Evolutionary conservation across 768 basidiomycete species (phyloP), one percentile per base, ranked within the genome.

Genomic region (Rubroboletus pulcherrimus): DNA sequence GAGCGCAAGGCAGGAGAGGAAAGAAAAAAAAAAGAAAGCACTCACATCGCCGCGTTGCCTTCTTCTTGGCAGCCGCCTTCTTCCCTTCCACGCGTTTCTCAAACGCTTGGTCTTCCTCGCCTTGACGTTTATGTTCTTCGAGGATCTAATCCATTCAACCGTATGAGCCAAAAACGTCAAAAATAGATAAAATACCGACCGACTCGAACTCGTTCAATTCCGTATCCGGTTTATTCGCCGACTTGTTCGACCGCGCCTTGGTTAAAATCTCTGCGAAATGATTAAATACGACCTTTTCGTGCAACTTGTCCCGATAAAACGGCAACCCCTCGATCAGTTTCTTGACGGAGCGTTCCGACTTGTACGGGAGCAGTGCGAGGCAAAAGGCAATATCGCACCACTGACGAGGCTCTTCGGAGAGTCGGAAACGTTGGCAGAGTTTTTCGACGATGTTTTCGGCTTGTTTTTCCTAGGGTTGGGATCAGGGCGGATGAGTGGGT

Each of bases 381-480:
- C 96, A 99, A 73, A 87, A 98, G 1, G 95, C 92, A 55, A 99
- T 93, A 66, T 99, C 96, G 24, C 93, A 84, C 97, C 97, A 99
- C 68, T 98, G 97, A 6, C 96, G 82, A 15, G 91, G 82, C 31
- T 95, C 93, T 40, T 90, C 88, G 0, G 89, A 85, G 4, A 92
- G 77, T 24, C 89, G 81, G 85, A 98, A 98, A 8, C 96, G 85
- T 65, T 97, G 93, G 65, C 97, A 99, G 2, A 99, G 84, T 69
- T 98, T 99, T 65, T 99, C 96, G 51, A 98, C 91, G 58, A 99
- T 92, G 65, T 82, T 89, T 73, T 98, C 96, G 0, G 96, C 95
- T 83, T 97, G 96, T 73, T 96, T 98, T 74, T 98, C 94, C 93
- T 96, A 64, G 7, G 14, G 38, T 31, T 31, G 37, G 53, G n/a